phyloP scores from a whole-genome alignment of 1,284 basidiomycete species.

The Ceratobasidium theobromae region DNA sequence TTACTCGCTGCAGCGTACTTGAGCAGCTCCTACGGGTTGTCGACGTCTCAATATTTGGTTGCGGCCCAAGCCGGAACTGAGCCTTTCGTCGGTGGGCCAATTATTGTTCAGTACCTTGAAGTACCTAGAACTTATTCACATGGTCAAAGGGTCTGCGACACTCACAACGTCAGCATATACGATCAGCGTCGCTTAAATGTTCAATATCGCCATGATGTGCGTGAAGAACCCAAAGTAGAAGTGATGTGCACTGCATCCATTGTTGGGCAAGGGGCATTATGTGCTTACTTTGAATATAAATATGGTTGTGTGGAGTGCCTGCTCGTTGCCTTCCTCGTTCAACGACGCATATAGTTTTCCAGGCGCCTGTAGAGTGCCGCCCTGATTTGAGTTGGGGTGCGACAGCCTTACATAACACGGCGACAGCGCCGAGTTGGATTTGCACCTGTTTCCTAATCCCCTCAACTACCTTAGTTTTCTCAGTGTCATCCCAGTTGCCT shows the following conservation, averaged over 20 bases:
- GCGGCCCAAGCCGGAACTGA: slow-evolving; percentile 13
- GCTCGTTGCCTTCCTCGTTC: neutral
- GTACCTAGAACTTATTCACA: neutral
- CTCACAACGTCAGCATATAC: neutral
- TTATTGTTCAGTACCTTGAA: neutral
- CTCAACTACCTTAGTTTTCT: neutral
- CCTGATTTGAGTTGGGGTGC: neutral
- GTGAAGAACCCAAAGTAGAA: neutral
- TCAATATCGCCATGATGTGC: slow-evolving; percentile 13
- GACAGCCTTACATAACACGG: slow-evolving; percentile 18
- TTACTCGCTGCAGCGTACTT: slow-evolving; percentile 13
- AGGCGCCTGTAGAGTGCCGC: neutral
- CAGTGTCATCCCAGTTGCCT: no score
- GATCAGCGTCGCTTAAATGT: neutral
- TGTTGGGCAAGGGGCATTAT: slow-evolving; percentile 5
- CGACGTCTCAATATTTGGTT: slow-evolving; percentile 18
- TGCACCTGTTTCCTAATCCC: neutral
- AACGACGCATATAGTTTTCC: neutral
- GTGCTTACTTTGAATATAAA: neutral
- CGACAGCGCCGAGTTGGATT: neutral
- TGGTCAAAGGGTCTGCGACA: neutral
- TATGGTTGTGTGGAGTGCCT: neutral
- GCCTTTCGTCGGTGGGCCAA: slow-evolving; percentile 2
- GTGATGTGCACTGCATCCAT: slow-evolving; percentile 15
- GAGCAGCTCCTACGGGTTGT: slow-evolving; percentile 9